A percentile compares a stretch with the other conserved stretches of the same genome.
phyloP scores from a whole-genome alignment of 2,329 filamentous ascomycete genomes.

The Stemphylium beticola region DNA sequence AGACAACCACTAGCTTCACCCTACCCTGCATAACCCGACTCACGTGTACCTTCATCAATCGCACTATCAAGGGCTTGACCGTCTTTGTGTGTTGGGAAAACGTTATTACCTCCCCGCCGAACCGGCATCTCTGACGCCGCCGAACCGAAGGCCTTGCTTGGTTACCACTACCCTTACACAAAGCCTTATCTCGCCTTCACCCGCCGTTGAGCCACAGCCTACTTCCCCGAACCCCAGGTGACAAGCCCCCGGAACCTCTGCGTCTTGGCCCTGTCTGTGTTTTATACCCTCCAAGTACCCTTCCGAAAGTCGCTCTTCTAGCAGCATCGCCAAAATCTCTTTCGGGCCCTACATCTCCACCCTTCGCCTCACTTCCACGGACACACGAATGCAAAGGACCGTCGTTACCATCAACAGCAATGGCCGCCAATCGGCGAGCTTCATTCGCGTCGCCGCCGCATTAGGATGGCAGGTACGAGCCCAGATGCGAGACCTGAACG shows the following conservation, averaged over 20 bases:
- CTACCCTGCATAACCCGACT: constrained; percentile 34
- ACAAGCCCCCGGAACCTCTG: constrained; percentile 20
- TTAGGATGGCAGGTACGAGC: constrained; percentile 93
- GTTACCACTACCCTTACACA: constrained; percentile 23
- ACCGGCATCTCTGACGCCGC: constrained; percentile 27
- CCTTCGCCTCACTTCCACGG: constrained; percentile 6
- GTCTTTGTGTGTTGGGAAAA: constrained; percentile 16
- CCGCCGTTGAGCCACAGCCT: constrained; percentile 17
- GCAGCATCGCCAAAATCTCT: constrained; percentile 4
- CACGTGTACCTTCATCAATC: constrained; percentile 29
- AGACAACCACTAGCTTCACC: constrained; percentile 12
- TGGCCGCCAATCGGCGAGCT: constrained; percentile 91
- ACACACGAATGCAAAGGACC: constrained; percentile 60
- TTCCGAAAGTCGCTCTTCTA: constrained; percentile 24
- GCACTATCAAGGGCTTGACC: constrained; percentile 22
- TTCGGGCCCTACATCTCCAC: not conserved
- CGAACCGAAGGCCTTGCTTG: constrained; percentile 19
- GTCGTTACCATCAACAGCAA: constrained; percentile 95
- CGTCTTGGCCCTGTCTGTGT: constrained; percentile 27
- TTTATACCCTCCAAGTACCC: constrained; percentile 29
- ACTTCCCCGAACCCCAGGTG: constrained; percentile 10
- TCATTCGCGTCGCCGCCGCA: constrained; percentile 91
- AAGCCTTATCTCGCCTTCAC: constrained; percentile 29
- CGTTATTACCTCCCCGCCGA: constrained; percentile 29
- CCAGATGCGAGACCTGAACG: constrained; percentile 85